A percentile compares a stretch with the other conserved stretches of the same genome.
Evolutionary conservation across 2,329 filamentous ascomycete genomes (phyloP).

Genomic region (Nemania sp.): DNA sequence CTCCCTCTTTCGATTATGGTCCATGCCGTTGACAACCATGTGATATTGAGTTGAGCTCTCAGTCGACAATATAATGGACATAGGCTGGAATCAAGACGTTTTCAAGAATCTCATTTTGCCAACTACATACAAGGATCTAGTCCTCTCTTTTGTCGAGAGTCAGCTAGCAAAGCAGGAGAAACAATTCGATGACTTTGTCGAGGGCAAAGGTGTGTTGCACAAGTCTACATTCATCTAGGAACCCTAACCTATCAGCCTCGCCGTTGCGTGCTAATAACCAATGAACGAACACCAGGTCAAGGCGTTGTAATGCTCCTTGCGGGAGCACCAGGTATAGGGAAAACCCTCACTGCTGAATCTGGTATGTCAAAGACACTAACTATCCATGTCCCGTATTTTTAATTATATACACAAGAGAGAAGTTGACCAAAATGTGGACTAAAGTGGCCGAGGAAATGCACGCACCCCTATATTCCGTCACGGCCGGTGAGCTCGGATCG

Average conservation of each 20-base stretch:
- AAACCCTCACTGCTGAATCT: conserved; percentile 7
- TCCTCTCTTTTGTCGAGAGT: not conserved
- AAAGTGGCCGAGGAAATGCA: not conserved
- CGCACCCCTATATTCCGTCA: not conserved
- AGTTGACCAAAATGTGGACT: not conserved
- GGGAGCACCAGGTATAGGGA: not conserved
- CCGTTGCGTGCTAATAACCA: not conserved
- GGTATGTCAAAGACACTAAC: not conserved
- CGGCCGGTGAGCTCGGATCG: not conserved
- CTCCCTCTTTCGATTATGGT: too few relatives aligned
- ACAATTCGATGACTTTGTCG: not conserved
- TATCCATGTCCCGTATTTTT: too few relatives aligned
- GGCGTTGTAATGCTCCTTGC: not conserved
- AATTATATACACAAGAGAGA: too few relatives aligned
- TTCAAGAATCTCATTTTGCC: not conserved
- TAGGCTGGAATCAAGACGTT: not conserved
- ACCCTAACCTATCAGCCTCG: too few relatives aligned
- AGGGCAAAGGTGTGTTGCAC: not conserved
- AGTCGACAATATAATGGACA: not conserved
- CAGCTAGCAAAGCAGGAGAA: not conserved
- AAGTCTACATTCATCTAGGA: too few relatives aligned
- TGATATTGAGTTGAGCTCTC: too few relatives aligned
- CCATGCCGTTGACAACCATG: too few relatives aligned
- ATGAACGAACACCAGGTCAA: not conserved
- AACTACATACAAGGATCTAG: not conserved